A percentile compares a stretch with the other conserved stretches of the same genome.
phyloP scores from a whole-genome alignment of 371 early-diverging fungal species.

The Saksenaea oblongispora region DNA sequence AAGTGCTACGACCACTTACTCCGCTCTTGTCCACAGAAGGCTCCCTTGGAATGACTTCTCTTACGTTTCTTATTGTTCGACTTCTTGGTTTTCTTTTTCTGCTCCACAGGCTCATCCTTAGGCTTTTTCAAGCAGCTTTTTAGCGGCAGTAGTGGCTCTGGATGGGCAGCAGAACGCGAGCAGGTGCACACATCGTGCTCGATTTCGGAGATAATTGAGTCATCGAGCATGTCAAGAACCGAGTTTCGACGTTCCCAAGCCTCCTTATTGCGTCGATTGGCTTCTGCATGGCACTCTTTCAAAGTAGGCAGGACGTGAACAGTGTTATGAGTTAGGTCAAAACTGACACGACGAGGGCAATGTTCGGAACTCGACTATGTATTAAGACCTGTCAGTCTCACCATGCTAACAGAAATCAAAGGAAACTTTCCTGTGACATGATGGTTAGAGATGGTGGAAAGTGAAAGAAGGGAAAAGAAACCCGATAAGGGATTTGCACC shows the following conservation, averaged over 20 bases:
- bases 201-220: conserved; percentile 46
- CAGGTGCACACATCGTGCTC: conserved; percentile 18
- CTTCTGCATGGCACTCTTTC: conserved; percentile 35
- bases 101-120: background rate
- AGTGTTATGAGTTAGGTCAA: conserved; percentile 45
- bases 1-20: conserved; percentile 16
- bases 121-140: conserved; percentile 31
- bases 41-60: conserved; percentile 74
- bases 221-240: conserved; percentile 40
- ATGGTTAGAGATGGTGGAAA: background rate
- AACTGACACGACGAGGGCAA: conserved; percentile 39
- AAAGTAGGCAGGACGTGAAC: conserved; percentile 43
- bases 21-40: conserved; percentile 27
- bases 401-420: background rate
- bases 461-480: background rate
- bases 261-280: conserved; percentile 32
- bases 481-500: background rate
- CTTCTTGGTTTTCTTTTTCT: conserved; percentile 9
- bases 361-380: background rate
- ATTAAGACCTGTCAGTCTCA: background rate
- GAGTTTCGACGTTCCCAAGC: conserved; percentile 31
- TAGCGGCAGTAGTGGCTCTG: background rate
- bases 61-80: conserved; percentile 19
- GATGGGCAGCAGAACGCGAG: background rate
- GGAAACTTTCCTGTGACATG: conserved; percentile 3